Conservation (phyloP, 768 basidiomycete genomes). For the Nidula microcarpa region DNA sequence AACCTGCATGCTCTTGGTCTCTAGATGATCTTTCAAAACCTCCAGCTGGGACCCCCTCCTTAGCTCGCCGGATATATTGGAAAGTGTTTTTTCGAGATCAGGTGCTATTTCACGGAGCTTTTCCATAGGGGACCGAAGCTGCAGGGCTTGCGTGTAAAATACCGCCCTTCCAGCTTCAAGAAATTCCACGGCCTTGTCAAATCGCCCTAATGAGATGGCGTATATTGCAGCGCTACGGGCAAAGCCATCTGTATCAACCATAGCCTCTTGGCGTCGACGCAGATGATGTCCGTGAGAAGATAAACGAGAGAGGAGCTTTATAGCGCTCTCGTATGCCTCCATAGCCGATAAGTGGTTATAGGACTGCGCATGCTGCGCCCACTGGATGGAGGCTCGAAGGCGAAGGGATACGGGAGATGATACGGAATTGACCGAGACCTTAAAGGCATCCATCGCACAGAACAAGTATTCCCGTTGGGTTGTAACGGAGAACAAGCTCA, state of each 20-base stretch:
- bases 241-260: background rate
- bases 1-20: background rate
- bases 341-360: background rate
- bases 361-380: background rate
- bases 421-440: background rate
- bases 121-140: background rate
- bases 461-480: background rate
- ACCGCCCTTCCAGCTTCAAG: background rate
- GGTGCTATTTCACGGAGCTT: background rate
- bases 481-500: background rate
- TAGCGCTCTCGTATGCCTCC: background rate
- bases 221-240: slow-evolving; percentile 1
- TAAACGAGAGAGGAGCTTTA: background rate
- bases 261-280: background rate
- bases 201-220: slow-evolving; percentile 1
- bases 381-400: background rate
- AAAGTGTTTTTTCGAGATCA: background rate
- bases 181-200: background rate
- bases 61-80: background rate
- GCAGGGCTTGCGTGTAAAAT: background rate
- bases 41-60: background rate
- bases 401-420: background rate
- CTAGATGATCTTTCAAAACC: background rate
- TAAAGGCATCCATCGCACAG: background rate
- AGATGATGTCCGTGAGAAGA: background rate